Base-by-base conservation (phyloP, 2,329 filamentous ascomycete species). In the Trichophyton simii region DNA sequence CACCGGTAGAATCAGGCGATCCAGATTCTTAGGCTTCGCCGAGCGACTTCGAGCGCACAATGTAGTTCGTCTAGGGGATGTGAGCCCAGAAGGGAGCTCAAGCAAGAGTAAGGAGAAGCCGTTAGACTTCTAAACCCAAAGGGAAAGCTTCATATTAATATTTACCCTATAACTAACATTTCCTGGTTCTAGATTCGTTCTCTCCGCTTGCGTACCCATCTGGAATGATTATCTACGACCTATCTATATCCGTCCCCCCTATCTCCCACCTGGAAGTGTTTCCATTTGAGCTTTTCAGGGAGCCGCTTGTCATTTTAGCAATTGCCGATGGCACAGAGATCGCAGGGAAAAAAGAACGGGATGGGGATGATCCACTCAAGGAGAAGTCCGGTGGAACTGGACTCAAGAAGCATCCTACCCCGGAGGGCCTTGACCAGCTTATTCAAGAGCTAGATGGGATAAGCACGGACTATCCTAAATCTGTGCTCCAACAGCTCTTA, bases 231-330 rank as follows among this genome's bases (percentile, higher is more conserved):
- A 82, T 96, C 68, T 96, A 94, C 80, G 88, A 96, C 72, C 82
- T 96, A 64, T 86, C 88, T 62, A 90, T 88, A 63, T 87, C 90
- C 69, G 79, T 87, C 61, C 87, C 90, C 25, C 85, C 88, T n/a
- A 81, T 85, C 36, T 89, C 89, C 36, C 89, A 95, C 71, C 79
- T 89, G 50, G 82, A 89, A 20, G 77, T 95, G 46, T 87, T 87
- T 42, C 91, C 94, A 0, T 96, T 96, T 77, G 94, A 99, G 72
- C 79, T 92, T 50, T 95, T 89, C 72, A 83, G 91, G 67, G 89
- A 95, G 72, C 87, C 90, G 7, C 79, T 96, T 60, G 83, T 88
- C 59, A 80, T 97, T 28, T 82, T 99, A 64, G 92, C 89, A 2
- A 80, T 97, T 62, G 88, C 89, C 15, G 92, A 97, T 74, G 90